phyloP scores from a whole-genome alignment of 2,329 filamentous ascomycete species.

The Huntiella decipiens region DNA sequence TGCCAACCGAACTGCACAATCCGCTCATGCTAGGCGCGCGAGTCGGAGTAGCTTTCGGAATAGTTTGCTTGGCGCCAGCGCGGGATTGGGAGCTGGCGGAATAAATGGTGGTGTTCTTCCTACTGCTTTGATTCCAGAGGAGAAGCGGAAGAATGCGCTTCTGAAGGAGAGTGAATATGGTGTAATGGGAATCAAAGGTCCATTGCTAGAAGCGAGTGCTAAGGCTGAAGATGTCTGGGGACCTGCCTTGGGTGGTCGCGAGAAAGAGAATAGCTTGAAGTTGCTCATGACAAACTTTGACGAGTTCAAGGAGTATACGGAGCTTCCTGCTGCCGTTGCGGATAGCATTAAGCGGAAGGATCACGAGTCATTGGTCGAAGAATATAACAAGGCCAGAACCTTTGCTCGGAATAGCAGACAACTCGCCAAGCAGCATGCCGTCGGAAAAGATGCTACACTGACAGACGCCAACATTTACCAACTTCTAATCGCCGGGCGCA shows the following conservation, averaged over 20 bases:
- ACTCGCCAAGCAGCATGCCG: slow-evolving; percentile 36
- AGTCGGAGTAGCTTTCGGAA: slow-evolving; percentile 11
- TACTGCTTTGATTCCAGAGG: slow-evolving; percentile 26
- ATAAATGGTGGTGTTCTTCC: slow-evolving; percentile 13
- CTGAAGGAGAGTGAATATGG: slow-evolving; percentile 87
- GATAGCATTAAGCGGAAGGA: slow-evolving; percentile 83
- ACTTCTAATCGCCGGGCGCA: slow-evolving; percentile 70
- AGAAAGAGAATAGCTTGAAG: slow-evolving; percentile 78
- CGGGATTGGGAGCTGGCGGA: slow-evolving; percentile 16
- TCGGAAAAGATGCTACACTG: slow-evolving; percentile 30
- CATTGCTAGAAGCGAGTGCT: slow-evolving; percentile 72
- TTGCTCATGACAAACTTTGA: slow-evolving; percentile 57
- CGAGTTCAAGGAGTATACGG: slow-evolving; percentile 62
- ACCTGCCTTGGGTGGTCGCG: slow-evolving; percentile 72
- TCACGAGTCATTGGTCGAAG: slow-evolving; percentile 70
- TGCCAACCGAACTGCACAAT: slow-evolving; percentile 46
- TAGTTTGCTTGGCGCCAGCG: slow-evolving; percentile 14
- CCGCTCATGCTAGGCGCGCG: slow-evolving; percentile 21
- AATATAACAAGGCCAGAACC: slow-evolving; percentile 65
- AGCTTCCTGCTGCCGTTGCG: slow-evolving; percentile 56
- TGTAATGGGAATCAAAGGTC: slow-evolving; percentile 69
- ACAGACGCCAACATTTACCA: slow-evolving; percentile 68
- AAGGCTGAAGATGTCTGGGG: slow-evolving; percentile 98
- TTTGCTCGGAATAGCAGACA: slow-evolving; percentile 61
- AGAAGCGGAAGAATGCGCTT: slow-evolving; percentile 69